phyloP scores from a whole-genome alignment of 2,329 filamentous ascomycete genomes.

The Magnaporthales sp. region DNA sequence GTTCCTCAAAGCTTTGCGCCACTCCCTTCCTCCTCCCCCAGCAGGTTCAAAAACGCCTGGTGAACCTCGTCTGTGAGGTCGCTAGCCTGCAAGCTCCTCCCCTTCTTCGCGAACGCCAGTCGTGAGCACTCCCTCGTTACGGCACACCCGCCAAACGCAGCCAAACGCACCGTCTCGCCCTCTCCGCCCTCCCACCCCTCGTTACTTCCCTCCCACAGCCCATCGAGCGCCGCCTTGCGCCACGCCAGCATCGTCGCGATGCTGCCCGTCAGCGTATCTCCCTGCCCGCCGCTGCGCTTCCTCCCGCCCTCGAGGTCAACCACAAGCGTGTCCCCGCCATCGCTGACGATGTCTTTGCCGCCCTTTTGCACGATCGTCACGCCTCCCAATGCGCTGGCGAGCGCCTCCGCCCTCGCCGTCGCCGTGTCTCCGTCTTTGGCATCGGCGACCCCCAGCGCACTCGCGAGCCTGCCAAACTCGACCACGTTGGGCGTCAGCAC shows the following conservation, averaged over 20 bases:
- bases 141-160: constrained; percentile 77
- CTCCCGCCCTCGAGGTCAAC: constrained; percentile 72
- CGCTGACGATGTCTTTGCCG: constrained; percentile 59
- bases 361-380: constrained; percentile 93
- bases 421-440: constrained; percentile 22
- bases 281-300: constrained; percentile 91
- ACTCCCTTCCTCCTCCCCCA: constrained; percentile 58
- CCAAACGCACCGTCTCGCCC: constrained; percentile 57
- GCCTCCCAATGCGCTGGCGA: constrained; percentile 72
- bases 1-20: background rate
- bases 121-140: constrained; percentile 86
- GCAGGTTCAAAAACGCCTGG: constrained; percentile 66
- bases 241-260: constrained; percentile 85
- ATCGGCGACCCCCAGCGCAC: constrained; percentile 53
- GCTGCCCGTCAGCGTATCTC: constrained; percentile 86
- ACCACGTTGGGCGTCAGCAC: constrained; percentile 93
- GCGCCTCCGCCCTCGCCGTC: constrained; percentile 46
- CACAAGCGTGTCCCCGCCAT: constrained; percentile 45
- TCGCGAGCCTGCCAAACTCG: constrained; percentile 78
- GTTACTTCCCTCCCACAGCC: constrained; percentile 61
- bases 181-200: constrained; percentile 20
- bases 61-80: constrained; percentile 91
- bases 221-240: constrained; percentile 77
- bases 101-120: constrained; percentile 76
- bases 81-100: constrained; percentile 82